Evolutionary conservation across 352 stramenopile species (phyloP), one percentile per base, ranked within the genome.

Genomic region (Peronospora destructor): DNA sequence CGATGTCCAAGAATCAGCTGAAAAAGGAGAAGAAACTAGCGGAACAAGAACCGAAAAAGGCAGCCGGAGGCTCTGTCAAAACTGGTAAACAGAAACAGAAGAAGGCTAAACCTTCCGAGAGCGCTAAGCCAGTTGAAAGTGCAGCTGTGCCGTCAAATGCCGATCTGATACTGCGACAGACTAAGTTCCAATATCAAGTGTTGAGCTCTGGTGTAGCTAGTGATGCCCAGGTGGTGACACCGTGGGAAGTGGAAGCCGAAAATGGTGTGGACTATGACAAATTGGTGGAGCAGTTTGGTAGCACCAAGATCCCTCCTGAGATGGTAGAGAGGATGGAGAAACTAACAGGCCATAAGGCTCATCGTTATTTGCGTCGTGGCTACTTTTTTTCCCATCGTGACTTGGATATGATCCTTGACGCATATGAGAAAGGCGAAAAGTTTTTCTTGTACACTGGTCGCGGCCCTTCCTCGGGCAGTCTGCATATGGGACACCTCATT

Each of bases 321-420:
- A 73, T 99, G 11, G 83, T 99, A 37, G 75, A 81, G 44, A 83
- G 95, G 29, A 95, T 99, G 35, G 94, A 99, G 69, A 77, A 86
- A 54, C 70, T 99, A 19, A 99, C 96, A 19, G 90, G 85, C 59
- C 87, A 84, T 58, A 85, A 66, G 61, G 87, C 74, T 52, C 97
- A 99, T 68, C 92, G 94, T 3, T 99, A 98, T 66, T 72, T 99
- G 54, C 83, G 96, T 56, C 89, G 97, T 23, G 92, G 96, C 9
- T 97, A 99, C 56, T 99, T 99, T 67, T 99, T 99, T 68, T 98
- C 92, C 35, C 97, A 99, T 80, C 93, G 97, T 26, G 97, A 99
- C 64, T 73, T 99, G 47, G 84, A 95, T 46, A 76, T 95, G 57
- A 83, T 99, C 38, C 76, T 98, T 37, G 91, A 98, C 44, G 76